Conservation (phyloP, 495 filamentous ascomycete species). For the Aspergillus baeticus region DNA sequence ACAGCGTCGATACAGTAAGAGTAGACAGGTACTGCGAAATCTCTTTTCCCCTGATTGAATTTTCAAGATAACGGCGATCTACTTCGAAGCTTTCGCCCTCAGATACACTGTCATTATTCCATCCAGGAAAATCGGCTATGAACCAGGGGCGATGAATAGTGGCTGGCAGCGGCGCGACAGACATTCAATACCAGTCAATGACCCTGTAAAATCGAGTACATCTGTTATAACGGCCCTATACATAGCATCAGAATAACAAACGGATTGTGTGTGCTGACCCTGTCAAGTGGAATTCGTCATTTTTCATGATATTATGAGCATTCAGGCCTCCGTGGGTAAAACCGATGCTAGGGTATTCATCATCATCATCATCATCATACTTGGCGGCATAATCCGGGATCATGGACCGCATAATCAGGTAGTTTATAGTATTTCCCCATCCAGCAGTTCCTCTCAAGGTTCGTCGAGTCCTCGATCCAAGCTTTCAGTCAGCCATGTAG, state of each 20-base stretch:
- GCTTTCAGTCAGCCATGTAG: slow-evolving; percentile 15
- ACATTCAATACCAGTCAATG: slow-evolving; percentile 15
- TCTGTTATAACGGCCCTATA: too few relatives aligned
- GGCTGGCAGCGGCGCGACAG: too few relatives aligned
- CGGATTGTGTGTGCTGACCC: slow-evolving; percentile 11
- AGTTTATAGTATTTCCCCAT: slow-evolving; percentile 18
- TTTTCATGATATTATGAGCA: slow-evolving; percentile 21
- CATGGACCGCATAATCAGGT: slow-evolving; percentile 24
- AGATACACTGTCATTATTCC: too few relatives aligned
- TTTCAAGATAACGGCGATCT: too few relatives aligned
- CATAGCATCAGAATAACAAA: neutral
- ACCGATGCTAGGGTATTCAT: slow-evolving; percentile 10
- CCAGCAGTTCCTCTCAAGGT: slow-evolving; percentile 18
- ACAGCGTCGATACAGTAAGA: too few relatives aligned
- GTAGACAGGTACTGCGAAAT: too few relatives aligned
- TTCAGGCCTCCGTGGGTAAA: slow-evolving; percentile 21
- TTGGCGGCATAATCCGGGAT: slow-evolving; percentile 17
- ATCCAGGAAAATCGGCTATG: too few relatives aligned
- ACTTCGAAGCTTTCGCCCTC: too few relatives aligned
- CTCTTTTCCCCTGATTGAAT: too few relatives aligned
- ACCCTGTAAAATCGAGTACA: slow-evolving; percentile 13
- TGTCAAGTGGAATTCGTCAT: slow-evolving; percentile 13
- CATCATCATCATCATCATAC: too few relatives aligned
- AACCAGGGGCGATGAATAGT: too few relatives aligned
- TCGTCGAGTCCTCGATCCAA: slow-evolving; percentile 7